These are phyloP conservation scores for Marchantia paleacea DNA, from an alignment of 225 moss, liverwort and hornwort species.

Conservation along the genomic window DNA sequence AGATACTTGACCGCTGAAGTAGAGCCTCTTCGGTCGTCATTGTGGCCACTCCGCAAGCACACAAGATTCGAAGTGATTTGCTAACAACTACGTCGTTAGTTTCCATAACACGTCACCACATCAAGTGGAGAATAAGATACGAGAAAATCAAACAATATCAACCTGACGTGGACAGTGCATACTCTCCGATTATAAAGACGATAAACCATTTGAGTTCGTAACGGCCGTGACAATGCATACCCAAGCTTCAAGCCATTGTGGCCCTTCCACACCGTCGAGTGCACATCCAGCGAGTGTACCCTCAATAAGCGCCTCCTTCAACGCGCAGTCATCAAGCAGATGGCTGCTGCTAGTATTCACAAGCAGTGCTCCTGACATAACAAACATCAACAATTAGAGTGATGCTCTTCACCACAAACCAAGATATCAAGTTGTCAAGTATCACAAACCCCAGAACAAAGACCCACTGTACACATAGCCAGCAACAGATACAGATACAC, in stretches of 20 bases:
- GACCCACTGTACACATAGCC: neutral
- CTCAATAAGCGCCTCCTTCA: constrained; percentile 87
- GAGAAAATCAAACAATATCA: too few relatives aligned
- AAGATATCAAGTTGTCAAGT: neutral
- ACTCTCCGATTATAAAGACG: too few relatives aligned
- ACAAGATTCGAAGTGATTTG: too few relatives aligned
- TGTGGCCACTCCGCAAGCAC: too few relatives aligned
- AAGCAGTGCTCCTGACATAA: constrained; percentile 69
- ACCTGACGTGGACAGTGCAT: too few relatives aligned
- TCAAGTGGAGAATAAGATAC: too few relatives aligned
- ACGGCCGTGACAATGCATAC: constrained; percentile 39
- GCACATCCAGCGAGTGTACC: constrained; percentile 85
- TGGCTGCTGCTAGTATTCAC: constrained; percentile 95
- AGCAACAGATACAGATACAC: too few relatives aligned
- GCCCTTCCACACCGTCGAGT: constrained; percentile 90
- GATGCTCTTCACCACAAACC: too few relatives aligned
- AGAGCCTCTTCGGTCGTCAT: too few relatives aligned
- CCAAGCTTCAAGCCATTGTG: constrained; percentile 97
- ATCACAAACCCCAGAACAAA: neutral
- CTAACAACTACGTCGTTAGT: too few relatives aligned
- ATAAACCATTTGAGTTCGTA: neutral
- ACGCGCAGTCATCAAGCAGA: constrained; percentile 85
- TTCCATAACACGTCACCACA: too few relatives aligned
- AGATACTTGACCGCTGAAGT: too few relatives aligned
- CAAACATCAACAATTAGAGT: neutral